phyloP scores from a whole-genome alignment of 305 asterid genomes.

The Fraxinus sp. region DNA sequence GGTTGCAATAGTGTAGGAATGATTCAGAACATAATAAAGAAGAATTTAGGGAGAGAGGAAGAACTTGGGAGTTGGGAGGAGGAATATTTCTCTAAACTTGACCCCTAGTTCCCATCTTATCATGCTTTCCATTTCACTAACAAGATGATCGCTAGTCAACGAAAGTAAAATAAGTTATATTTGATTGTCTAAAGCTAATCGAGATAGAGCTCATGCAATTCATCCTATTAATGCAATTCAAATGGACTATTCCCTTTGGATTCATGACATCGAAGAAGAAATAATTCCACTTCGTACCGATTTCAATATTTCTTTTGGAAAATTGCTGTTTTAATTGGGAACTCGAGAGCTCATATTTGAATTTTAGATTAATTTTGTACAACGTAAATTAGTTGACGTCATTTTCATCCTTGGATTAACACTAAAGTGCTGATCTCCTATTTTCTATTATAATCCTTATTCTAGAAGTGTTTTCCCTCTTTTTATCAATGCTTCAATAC shows the following conservation, averaged over 20 bases:
- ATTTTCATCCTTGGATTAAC: too few relatives aligned
- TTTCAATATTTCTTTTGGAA: constrained; percentile 1
- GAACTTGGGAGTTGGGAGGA: too few relatives aligned
- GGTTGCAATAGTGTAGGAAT: too few relatives aligned
- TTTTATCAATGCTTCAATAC: too few relatives aligned
- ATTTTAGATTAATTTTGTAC: not conserved
- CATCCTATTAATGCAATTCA: constrained; percentile 65
- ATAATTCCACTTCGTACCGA: constrained; percentile 58
- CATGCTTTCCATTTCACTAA: not conserved
- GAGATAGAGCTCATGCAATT: constrained; percentile 63
- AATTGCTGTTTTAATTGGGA: not conserved
- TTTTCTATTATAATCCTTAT: not conserved
- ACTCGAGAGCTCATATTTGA: not conserved
- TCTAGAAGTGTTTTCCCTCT: not conserved
- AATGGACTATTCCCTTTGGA: constrained; percentile 64
- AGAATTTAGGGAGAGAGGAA: too few relatives aligned
- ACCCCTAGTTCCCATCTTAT: too few relatives aligned
- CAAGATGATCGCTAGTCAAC: constrained; percentile 32
- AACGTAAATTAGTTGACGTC: not conserved
- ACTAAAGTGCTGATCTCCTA: not conserved
- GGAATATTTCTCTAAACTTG: too few relatives aligned
- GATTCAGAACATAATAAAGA: too few relatives aligned
- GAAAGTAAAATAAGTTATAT: constrained; percentile 58
- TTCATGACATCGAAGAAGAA: constrained; percentile 58
- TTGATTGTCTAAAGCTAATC: constrained; percentile 67